Conservation (phyloP, 805 yeast genomes). For the Saccharomycopsis capsularis region DNA sequence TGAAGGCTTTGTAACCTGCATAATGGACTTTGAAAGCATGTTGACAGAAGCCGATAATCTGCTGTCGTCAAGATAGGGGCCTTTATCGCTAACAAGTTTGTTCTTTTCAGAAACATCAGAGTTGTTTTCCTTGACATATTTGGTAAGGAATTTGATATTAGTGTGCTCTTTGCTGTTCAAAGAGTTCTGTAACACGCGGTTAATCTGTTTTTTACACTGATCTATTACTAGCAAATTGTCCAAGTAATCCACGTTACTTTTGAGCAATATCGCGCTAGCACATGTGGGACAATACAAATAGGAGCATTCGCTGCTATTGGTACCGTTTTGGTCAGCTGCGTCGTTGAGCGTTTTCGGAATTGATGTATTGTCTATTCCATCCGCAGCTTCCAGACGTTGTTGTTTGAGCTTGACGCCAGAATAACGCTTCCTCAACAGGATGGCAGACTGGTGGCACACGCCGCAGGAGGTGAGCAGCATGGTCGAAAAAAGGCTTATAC, state of each 20-base stretch:
- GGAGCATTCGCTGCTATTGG: neutral
- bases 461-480: slow-evolving; percentile 7
- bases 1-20: neutral
- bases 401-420: neutral
- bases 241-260: slow-evolving; percentile 7
- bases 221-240: slow-evolving; percentile 3
- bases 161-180: slow-evolving; percentile 9
- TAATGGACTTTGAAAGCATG: neutral
- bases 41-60: neutral
- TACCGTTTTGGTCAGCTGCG: neutral
- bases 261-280: slow-evolving; percentile 1
- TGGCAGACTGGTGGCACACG: slow-evolving; percentile 14
- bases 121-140: neutral
- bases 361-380: neutral
- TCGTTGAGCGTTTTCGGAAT: neutral
- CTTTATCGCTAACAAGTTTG: neutral
- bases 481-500: too few species aligned
- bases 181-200: slow-evolving; percentile 6
- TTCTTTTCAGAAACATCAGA: too few species aligned
- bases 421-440: slow-evolving; percentile 5
- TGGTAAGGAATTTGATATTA: slow-evolving; percentile 9
- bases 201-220: slow-evolving; percentile 3
- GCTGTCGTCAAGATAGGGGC: neutral
- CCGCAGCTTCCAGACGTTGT: too few species aligned
- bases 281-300: slow-evolving; percentile 15